phyloP scores from a whole-genome alignment of 1,284 basidiomycete genomes.

The Boletellus deceptivus region DNA sequence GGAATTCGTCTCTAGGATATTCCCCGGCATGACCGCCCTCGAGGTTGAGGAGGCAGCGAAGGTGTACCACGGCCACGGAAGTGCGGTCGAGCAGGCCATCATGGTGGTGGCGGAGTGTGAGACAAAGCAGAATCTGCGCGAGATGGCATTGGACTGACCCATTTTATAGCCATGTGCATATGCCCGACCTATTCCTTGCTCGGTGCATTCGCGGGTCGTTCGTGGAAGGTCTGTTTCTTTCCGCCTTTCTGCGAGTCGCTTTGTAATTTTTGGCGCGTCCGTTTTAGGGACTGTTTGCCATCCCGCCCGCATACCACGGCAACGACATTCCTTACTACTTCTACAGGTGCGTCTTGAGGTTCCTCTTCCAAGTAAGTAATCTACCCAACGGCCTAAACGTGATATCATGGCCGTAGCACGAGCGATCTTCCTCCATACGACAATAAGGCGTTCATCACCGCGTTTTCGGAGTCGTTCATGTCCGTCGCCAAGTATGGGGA shows the following conservation, averaged over 20 bases:
- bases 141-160: no score
- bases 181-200: conserved; percentile 25
- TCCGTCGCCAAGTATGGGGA: conserved; percentile 17
- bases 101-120: conserved; percentile 23
- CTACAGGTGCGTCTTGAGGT: conserved; percentile 2
- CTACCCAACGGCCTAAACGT: neutral
- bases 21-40: conserved; percentile 14
- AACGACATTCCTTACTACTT: conserved; percentile 22
- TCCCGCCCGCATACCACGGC: conserved; percentile 20
- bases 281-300: conserved; percentile 21
- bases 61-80: conserved; percentile 16
- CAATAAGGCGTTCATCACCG: conserved; percentile 21
- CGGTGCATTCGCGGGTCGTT: conserved; percentile 8
- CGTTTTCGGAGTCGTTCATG: conserved; percentile 28
- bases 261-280: neutral
- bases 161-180: no score
- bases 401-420: neutral
- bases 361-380: neutral
- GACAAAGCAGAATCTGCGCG: neutral
- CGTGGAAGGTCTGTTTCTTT: conserved; percentile 20
- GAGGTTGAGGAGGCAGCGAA: conserved; percentile 8
- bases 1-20: conserved; percentile 22
- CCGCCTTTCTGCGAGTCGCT: neutral
- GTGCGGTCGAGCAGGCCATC: conserved; percentile 13
- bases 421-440: conserved; percentile 13